Base-by-base conservation (phyloP, 2,329 filamentous ascomycete species). In the Aspergillus hortae region DNA sequence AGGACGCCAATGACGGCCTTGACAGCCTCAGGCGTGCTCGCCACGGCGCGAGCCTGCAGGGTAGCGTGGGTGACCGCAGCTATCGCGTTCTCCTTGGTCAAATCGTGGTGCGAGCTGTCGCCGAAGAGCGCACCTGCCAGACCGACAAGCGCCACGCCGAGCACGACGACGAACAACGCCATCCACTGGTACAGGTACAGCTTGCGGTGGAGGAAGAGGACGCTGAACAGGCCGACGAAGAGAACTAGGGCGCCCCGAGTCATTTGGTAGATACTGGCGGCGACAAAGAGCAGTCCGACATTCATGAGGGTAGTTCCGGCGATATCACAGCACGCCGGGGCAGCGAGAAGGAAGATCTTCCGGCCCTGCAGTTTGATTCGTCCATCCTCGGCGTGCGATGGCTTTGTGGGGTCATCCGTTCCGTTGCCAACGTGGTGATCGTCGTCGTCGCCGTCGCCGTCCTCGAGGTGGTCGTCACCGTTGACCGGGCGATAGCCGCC, bases 231-330 rank as follows among this genome's bases (percentile, higher is more conserved):
- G 0, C 94, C 94, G 17, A 99, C 94, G 63, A 99, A 99, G 6
- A 99, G 80, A 3, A 99, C 92, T 40, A 99, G 80, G 0, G 94
- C 94, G 7, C 94, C 94, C 53, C 94, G 81, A 1, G 92, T 97
- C 94, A 99, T 99, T 75, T 99, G 94, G 74, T 96, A 99, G 66
- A 99, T 96, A 55, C 90, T 95, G 1, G 94, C 90, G 11, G 90
- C 94, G 21, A 97, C 92, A 68, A 97, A 92, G 45, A 97, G 80
- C 60, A 99, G 79, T 3, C 94, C 94, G 4, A 90, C 89, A 67
- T 99, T 99, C 92, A 99, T 97, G 50, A 97, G 81, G 4, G 94
- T 99, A 4, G 94, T 99, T 44, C 90, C 94, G 21, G 89, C 85
- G 58, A 97, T 96, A 69, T 99, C 94, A 74, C 92, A 96, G 66